phyloP scores from a whole-genome alignment of 2,329 filamentous ascomycete genomes.

The Aspergillus brasiliensis region DNA sequence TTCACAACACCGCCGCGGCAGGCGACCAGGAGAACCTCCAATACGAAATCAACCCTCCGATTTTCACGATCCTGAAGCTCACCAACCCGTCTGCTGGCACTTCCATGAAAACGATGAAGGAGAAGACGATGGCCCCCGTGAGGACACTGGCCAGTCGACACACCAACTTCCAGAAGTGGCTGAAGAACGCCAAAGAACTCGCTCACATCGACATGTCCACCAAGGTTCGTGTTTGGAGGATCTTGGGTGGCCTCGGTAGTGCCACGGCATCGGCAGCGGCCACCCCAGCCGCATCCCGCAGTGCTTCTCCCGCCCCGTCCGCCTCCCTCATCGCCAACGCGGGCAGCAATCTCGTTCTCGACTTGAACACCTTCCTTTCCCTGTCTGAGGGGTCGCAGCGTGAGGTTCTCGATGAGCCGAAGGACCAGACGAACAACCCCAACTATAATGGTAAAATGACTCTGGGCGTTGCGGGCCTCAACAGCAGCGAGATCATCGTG shows the following conservation, averaged over 20 bases:
- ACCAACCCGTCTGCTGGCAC: slow-evolving; percentile 61
- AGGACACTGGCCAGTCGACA: slow-evolving; percentile 71
- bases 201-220: slow-evolving; percentile 67
- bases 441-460: slow-evolving; percentile 77
- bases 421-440: slow-evolving; percentile 70
- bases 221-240: slow-evolving; percentile 76
- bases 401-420: slow-evolving; percentile 61
- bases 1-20: slow-evolving; percentile 70
- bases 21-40: slow-evolving; percentile 68
- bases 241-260: slow-evolving; percentile 52
- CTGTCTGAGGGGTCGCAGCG: slow-evolving; percentile 66
- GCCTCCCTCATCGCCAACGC: slow-evolving; percentile 45
- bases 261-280: slow-evolving; percentile 46
- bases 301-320: slow-evolving; percentile 48
- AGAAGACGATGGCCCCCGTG: slow-evolving; percentile 62
- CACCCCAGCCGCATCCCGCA: slow-evolving; percentile 48
- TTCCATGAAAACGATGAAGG: slow-evolving; percentile 62
- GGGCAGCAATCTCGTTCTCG: slow-evolving; percentile 59
- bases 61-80: slow-evolving; percentile 82
- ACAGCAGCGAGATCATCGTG: slow-evolving; percentile 75
- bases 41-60: slow-evolving; percentile 81
- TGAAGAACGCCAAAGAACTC: slow-evolving; percentile 71
- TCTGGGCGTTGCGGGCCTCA: slow-evolving; percentile 67
- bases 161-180: slow-evolving; percentile 71
- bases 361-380: slow-evolving; percentile 63